These are phyloP conservation scores for Malbranchea zuffiana DNA, from an alignment of 2,329 filamentous ascomycete species.

Conservation along the genomic window DNA sequence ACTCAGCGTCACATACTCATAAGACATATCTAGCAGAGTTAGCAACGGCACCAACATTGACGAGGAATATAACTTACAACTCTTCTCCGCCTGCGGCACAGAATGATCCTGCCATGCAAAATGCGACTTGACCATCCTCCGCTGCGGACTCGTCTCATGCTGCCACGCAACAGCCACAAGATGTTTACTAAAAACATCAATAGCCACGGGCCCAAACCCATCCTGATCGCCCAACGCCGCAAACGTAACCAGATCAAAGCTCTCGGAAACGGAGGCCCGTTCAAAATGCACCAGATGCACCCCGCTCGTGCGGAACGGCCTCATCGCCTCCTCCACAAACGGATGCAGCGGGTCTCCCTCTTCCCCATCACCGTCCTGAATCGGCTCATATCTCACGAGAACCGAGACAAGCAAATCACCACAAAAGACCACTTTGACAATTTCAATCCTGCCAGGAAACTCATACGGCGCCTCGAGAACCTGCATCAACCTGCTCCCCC, in stretches of 20 bases:
- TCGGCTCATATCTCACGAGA: conserved; percentile 25
- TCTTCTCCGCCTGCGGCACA: not conserved
- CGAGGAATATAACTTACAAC: conserved; percentile 5
- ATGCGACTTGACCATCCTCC: conserved; percentile 8
- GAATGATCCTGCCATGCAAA: not conserved
- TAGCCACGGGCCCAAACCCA: conserved; percentile 8
- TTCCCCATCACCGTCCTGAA: conserved; percentile 13
- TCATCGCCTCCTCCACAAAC: conserved; percentile 26
- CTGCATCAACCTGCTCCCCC: conserved; percentile 13
- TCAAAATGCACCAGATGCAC: conserved; percentile 24
- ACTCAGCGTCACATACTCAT: not conserved
- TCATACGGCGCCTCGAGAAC: conserved; percentile 19
- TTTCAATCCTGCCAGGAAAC: conserved; percentile 21
- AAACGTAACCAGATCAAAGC: conserved; percentile 6
- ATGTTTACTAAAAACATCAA: conserved; percentile 7
- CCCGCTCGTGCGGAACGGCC: conserved; percentile 16
- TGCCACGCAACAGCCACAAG: conserved; percentile 13
- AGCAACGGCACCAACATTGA: not conserved
- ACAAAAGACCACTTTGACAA: conserved; percentile 24
- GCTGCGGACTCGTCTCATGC: conserved; percentile 2
- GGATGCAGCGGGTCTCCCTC: conserved; percentile 16
- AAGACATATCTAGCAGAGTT: conserved; percentile 4
- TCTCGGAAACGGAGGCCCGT: not conserved
- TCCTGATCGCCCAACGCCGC: conserved; percentile 7
- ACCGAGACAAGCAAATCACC: conserved; percentile 20